Evolutionary conservation across 176 grass and related monocot species (phyloP), one percentile per base, ranked within the genome.

Genomic region (Carex littledalei): DNA sequence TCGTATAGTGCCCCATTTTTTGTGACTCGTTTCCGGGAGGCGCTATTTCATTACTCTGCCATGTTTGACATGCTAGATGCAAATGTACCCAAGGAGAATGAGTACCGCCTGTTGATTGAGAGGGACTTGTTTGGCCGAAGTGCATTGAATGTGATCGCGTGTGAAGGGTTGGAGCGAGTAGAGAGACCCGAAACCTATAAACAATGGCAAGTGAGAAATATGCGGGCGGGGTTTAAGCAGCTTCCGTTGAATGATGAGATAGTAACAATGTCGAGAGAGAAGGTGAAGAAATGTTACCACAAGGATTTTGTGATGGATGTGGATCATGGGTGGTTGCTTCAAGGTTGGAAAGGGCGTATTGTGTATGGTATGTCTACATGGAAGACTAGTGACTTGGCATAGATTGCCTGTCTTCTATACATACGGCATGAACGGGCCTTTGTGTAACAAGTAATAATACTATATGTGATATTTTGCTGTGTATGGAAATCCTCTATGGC

Each of bases 331-430:
- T 95, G 94, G 94, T 88, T 95, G 62, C 84, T 95, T 86, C 94
- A 95, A 55, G 94, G 94, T 43, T 95, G 94, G 94, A 95, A 95
- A 61, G 94, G 94, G 10, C 94, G 94, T 41, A 93, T 95, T 63
- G 85, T 95, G 16, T 85, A 26, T n/a, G 91, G 86, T 55, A 53
- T 93, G 81, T 89, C 94, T 0, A 66, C 94, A 50, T 95, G 94
- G 94, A 83, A 66, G 77, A 68, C 87, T 73, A 89, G 84, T 2
- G 85, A 81, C 32, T 83, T 8, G 64, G 41, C 16, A 17, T 78
- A 78, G 22, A 57, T 55, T 32, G 3, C 12, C 5, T 6, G 12
- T 53, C 11, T 21, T 18, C 2, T 20, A 29, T 31, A 54, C 64
- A 53, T 63, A 24, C 22, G 3, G 37, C 1, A 24, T 0, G 5